Evolutionary conservation across 139 green algal species (phyloP).

Genomic region (Volvox reticuliferus): DNA sequence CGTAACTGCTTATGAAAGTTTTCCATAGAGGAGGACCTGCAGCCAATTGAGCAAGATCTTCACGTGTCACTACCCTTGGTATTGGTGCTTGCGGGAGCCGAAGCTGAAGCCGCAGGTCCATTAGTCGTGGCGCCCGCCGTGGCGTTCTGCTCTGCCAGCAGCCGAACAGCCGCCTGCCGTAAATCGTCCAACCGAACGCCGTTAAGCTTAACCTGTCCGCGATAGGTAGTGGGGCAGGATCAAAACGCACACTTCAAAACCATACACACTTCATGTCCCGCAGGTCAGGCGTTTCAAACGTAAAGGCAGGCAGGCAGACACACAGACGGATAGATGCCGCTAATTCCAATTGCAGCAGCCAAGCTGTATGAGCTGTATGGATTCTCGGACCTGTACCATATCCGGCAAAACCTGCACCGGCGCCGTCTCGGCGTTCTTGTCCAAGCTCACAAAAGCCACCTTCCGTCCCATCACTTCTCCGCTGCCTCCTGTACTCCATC

Average conservation of each 20-base stretch:
- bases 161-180: conserved; percentile 18
- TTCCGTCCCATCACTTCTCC: not conserved
- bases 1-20: no score
- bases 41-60: no score
- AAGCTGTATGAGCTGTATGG: not conserved
- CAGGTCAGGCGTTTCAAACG: no score
- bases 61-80: no score
- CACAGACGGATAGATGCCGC: not conserved
- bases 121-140: not conserved
- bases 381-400: no score
- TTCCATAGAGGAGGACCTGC: no score
- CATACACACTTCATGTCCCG: no score
- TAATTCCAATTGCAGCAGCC: not conserved
- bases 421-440: not conserved
- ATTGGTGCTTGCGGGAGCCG: no score
- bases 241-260: no score
- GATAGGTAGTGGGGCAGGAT: not conserved
- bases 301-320: not conserved
- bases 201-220: conserved; percentile 24
- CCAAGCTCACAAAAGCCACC: not conserved
- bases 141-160: not conserved
- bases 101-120: no score
- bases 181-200: conserved; percentile 32
- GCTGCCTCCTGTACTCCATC: not conserved
- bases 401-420: no score